These are phyloP conservation scores for Phaffia australis DNA, from an alignment of 768 basidiomycete genomes.

Conservation along the genomic window DNA sequence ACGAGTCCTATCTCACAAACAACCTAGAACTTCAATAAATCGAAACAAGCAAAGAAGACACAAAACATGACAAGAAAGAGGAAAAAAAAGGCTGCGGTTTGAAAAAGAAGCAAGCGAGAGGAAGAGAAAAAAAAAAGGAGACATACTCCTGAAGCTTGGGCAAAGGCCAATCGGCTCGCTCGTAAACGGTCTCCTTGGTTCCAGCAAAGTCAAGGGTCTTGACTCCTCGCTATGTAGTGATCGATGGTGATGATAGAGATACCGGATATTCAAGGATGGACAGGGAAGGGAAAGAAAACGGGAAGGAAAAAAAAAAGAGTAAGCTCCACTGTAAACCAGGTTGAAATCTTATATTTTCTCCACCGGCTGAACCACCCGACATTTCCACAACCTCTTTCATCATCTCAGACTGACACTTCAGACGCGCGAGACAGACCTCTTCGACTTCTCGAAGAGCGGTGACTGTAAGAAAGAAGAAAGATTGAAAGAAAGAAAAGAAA, in stretches of 20 bases:
- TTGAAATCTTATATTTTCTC: background rate
- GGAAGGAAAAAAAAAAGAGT: background rate
- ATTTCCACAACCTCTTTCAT: background rate
- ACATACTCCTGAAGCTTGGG: constrained; percentile 80
- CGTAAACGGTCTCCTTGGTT: constrained; percentile 83
- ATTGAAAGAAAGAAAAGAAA: background rate
- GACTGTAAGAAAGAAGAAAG: background rate
- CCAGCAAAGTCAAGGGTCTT: constrained; percentile 97
- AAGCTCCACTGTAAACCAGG: background rate
- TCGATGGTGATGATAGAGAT: too few species aligned
- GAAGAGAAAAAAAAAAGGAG: background rate
- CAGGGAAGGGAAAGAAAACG: background rate
- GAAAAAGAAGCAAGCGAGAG: background rate
- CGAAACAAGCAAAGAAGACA: background rate
- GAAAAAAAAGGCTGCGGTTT: background rate
- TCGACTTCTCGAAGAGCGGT: too few species aligned
- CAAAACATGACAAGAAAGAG: background rate
- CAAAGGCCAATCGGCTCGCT: constrained; percentile 94
- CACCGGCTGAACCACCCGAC: background rate
- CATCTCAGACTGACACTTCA: background rate
- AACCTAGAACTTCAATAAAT: background rate
- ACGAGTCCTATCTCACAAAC: constrained; percentile 9
- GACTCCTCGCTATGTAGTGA: constrained; percentile 52
- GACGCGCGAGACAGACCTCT: too few species aligned
- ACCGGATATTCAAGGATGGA: too few species aligned